Evolutionary conservation across 495 filamentous ascomycete species (phyloP).

Genomic region (Aspergillus affinis): DNA sequence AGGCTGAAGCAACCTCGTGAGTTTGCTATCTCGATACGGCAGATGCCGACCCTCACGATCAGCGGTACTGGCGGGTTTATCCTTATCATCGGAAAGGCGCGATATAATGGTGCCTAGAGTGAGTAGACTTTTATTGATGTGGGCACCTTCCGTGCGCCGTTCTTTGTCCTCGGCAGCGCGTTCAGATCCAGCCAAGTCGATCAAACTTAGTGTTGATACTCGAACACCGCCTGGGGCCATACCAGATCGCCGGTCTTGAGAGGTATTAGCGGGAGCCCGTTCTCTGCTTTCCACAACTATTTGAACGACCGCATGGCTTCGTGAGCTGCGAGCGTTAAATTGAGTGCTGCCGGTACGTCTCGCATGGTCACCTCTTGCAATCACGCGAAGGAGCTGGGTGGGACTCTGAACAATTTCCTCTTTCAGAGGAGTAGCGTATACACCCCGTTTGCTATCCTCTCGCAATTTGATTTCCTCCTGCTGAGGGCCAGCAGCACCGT

Average conservation of each 20-base stretch:
- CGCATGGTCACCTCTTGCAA: constrained; percentile 90
- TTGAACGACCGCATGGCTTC: constrained; percentile 96
- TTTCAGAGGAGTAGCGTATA: constrained; percentile 93
- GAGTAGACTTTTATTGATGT: constrained; percentile 97
- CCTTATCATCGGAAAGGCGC: constrained; percentile 78
- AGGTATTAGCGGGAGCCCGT: constrained; percentile 59
- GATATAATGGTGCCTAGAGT: constrained; percentile 96
- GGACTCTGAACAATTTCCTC: constrained; percentile 99
- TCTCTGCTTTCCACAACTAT: constrained; percentile 98
- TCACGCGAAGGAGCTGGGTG: constrained; percentile 90
- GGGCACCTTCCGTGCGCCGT: constrained; percentile 87
- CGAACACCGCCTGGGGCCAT: constrained; percentile 87
- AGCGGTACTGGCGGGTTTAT: constrained; percentile 69
- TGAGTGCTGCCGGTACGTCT: constrained; percentile 89
- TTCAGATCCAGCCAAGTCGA: constrained; percentile 95
- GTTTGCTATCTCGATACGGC: constrained; percentile 95
- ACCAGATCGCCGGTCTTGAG: constrained; percentile 70
- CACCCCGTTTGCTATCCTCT: constrained; percentile 92
- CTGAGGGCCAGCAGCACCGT: constrained; percentile 45
- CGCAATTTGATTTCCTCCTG: constrained; percentile 94
- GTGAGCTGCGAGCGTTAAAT: constrained; percentile 93
- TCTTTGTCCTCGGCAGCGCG: constrained; percentile 95
- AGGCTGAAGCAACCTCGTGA: constrained; percentile 88
- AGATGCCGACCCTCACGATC: constrained; percentile 87
- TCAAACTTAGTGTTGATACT: constrained; percentile 91